A percentile compares a stretch with the other conserved stretches of the same genome.
Evolutionary conservation across 139 green algal species (phyloP).

Genomic region (Coelastrella sp.): DNA sequence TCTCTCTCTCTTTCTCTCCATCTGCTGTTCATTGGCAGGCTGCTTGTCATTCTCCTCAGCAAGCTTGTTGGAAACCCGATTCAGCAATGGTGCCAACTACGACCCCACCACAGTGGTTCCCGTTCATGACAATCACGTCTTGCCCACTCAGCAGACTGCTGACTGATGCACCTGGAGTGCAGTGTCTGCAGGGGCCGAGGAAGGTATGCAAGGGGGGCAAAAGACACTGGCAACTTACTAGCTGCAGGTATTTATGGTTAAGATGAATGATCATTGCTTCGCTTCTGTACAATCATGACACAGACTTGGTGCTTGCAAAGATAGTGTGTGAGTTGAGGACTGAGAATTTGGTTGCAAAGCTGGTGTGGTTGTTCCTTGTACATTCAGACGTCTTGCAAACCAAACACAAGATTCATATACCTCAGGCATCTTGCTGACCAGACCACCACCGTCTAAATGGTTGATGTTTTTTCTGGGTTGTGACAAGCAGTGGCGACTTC

Average conservation of each 20-base stretch:
- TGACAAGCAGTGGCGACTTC: neutral
- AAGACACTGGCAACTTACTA: conserved; percentile 28
- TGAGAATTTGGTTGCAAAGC: no score
- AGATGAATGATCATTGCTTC: neutral
- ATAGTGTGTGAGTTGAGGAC: no score
- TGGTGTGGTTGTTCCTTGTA: no score
- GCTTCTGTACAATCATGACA: neutral
- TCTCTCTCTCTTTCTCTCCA: no score
- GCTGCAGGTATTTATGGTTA: conserved; percentile 6
- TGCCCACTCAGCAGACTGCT: conserved; percentile 39
- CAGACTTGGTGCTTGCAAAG: neutral
- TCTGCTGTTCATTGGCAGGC: no score
- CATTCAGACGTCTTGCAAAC: no score
- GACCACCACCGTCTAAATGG: no score
- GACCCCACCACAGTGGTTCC: conserved; percentile 55
- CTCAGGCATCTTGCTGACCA: no score
- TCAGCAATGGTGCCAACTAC: conserved; percentile 80
- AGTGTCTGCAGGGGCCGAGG: conserved; percentile 21
- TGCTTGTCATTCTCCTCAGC: conserved; percentile 69
- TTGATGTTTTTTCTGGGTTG: neutral
- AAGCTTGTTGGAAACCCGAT: conserved; percentile 93
- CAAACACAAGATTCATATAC: no score
- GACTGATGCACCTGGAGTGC: conserved; percentile 9
- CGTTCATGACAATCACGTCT: neutral
- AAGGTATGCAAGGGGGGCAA: conserved; percentile 25